A percentile compares a stretch with the other conserved stretches of the same genome.
These are phyloP conservation scores for Apostasia ramifera DNA, from an alignment of 106 monocot species.

Conservation along the genomic window DNA sequence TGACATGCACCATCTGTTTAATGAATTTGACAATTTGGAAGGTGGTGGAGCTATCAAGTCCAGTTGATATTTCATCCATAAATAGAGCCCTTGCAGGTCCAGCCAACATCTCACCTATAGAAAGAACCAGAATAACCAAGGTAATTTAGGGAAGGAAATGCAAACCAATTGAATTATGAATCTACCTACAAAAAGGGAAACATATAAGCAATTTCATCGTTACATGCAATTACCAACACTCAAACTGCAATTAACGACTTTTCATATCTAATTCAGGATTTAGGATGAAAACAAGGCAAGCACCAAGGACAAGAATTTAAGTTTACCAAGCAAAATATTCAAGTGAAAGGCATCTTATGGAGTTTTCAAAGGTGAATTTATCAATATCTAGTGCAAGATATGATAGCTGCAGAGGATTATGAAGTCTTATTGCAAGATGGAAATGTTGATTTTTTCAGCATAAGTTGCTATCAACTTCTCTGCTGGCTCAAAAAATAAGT, in stretches of 20 bases:
- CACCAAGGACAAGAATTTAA: no score
- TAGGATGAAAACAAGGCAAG: no score
- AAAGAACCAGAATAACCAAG: not conserved
- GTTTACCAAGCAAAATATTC: no score
- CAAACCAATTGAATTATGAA: no score
- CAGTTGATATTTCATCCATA: conserved; percentile 99
- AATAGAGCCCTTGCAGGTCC: conserved; percentile 86
- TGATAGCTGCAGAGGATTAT: no score
- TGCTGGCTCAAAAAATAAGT: not conserved
- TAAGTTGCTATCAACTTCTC: not conserved
- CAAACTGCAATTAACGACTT: no score
- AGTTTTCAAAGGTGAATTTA: no score
- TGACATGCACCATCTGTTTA: conserved; percentile 65
- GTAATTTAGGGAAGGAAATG: not conserved
- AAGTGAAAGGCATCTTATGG: no score
- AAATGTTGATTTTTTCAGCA: not conserved
- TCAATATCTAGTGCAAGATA: no score
- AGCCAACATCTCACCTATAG: conserved; percentile 84
- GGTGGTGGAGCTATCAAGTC: conserved; percentile 87
- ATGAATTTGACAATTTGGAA: conserved; percentile 85
- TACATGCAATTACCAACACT: no score
- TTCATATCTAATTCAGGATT: no score
- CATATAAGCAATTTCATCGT: not conserved
- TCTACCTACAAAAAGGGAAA: not conserved
- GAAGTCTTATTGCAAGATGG: not conserved